Base-by-base conservation (phyloP, 164 flowering plant species). In the Pachysandra terminalis region DNA sequence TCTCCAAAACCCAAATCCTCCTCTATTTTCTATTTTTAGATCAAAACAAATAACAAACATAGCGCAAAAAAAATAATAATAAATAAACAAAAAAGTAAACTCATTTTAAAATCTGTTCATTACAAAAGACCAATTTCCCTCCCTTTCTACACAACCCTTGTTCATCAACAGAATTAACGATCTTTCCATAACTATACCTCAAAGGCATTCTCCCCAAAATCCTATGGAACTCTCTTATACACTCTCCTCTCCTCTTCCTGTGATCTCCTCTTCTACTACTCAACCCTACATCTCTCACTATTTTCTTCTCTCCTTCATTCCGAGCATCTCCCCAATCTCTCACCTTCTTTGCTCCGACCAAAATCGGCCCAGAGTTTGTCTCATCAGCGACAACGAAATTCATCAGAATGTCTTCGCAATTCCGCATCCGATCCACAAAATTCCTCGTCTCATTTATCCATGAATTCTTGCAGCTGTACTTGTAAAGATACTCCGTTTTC, bases 231-330 rank as follows among this genome's bases (percentile, higher is more conserved):
- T n/a, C n/a, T n/a, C n/a, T n/a, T n/a, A 90, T 87, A 49, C 98
- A 94, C 28, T 80, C 80, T 37, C 98, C 95, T 74, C 96, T 85
- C 75, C 86, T 82, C 82, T 84, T 90, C 86, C 93, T 78, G 56
- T 91, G 97, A 61, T 86, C 86, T 49, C 73, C 77, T 70, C 67
- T 77, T 56, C 96, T 80, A 57, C 85, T 83, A 56, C 98, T 94
- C 84, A 94, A 68, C 76, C n/a, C n/a, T n/a, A n/a, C n/a, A n/a
- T n/a, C n/a, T n/a, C n/a, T n/a, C n/a, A n/a, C n/a, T n/a, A n/a
- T n/a, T n/a, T n/a, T n/a, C n/a, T n/a, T n/a, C n/a, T n/a, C n/a
- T n/a, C n/a, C n/a, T n/a, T n/a, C n/a, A n/a, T n/a, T n/a, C n/a
- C n/a, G n/a, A n/a, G n/a, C n/a, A n/a, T n/a, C n/a, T n/a, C n/a